Conservation (phyloP, 331 rosid species). For the Malus hybrid region DNA sequence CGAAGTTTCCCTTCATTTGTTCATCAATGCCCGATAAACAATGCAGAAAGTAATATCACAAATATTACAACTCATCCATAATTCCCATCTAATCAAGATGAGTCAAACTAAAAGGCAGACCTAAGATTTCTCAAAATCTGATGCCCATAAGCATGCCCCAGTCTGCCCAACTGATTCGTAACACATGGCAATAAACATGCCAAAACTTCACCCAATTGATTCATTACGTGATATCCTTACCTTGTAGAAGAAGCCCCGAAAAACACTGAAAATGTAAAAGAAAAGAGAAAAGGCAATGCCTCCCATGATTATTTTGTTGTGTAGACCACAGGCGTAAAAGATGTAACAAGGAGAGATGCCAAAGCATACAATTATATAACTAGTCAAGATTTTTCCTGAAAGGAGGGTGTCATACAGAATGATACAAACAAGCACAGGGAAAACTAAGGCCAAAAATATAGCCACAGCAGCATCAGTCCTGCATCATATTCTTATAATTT, state of each 20-base stretch:
- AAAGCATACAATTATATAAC: not conserved
- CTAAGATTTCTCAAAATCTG: not conserved
- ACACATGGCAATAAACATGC: not conserved
- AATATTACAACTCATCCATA: not conserved
- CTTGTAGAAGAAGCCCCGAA: not conserved
- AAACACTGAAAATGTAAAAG: not conserved
- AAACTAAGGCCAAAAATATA: not conserved
- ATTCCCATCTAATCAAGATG: not conserved
- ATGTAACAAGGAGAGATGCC: not conserved
- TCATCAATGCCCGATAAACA: not conserved
- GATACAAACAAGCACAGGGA: not conserved
- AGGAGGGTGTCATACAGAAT: not conserved
- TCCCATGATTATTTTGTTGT: too few relatives aligned
- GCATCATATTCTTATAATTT: not conserved
- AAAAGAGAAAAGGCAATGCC: not conserved
- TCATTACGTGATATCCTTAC: not conserved
- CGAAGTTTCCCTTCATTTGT: not conserved
- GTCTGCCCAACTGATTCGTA: not conserved
- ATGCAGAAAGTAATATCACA: not conserved
- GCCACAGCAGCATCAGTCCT: not conserved
- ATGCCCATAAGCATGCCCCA: not conserved
- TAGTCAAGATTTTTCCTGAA: not conserved
- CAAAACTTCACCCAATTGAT: not conserved
- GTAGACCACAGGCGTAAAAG: too few relatives aligned
- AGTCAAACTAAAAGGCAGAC: not conserved